Base-by-base conservation (phyloP, 805 yeast species). In the Wickerhamomyces chambardii region DNA sequence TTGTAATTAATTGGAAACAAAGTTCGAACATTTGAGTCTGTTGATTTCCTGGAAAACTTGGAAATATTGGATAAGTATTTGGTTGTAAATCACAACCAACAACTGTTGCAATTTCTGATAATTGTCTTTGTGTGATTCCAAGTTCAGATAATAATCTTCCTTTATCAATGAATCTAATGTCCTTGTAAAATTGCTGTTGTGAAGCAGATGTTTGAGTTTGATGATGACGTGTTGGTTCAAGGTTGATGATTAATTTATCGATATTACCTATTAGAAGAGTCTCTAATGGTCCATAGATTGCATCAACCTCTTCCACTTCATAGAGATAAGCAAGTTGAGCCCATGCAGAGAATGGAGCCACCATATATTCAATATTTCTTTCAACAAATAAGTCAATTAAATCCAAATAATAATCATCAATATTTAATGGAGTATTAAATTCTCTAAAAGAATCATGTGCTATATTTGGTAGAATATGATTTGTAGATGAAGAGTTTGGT, bases 261-360 rank as follows among this genome's bases (percentile, higher is more conserved):
- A 82, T 68, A 17, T 72, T 69, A 5, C 58, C 59, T 31, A 74
- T 55, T 52, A 90, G 61, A 30, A 89, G 60, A 28, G 78, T 67
- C 47, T 92, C 97, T 1, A 87, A 79, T 7, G 95, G 79, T 1
- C 95, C 95, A 56, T 77, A 84, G 27, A 89, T 75, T 5, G 82
- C 77, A 54, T 89, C 87, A 34, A 90, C 71, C 31, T 65, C 59
- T 0, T 63, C 66, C 33, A 63, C 64, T 31, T 70, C 70, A 41
- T 69, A 67, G 47, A 90, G 59, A 48, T 85, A 86, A 6, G 83
- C 74, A 47, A 92, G 64, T 57, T 90, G 96, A 29, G 78, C 71
- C 59, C 86, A 77, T 1, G 96, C 75, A 30, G 77, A 68, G 51
- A 77, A 87, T 5, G 97, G 97, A 26, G 95, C 82, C 11, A 87